Base-by-base conservation (phyloP, 2,329 filamentous ascomycete species). In the Triangularia setosa region DNA sequence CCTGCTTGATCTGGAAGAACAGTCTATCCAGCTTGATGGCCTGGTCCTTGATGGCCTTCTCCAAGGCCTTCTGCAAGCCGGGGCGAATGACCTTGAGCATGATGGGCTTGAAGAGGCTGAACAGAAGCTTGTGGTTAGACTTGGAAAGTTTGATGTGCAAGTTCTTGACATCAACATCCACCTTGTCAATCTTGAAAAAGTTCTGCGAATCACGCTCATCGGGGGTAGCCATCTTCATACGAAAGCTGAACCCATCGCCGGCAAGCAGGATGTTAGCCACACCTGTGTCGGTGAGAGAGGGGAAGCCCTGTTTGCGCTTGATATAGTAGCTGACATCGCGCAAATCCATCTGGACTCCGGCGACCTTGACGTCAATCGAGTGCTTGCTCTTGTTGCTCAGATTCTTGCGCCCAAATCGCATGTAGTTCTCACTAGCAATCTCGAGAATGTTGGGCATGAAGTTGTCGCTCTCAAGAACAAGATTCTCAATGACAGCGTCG, bases 381-480 rank as follows among this genome's bases (percentile, higher is more conserved):
- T 97, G 93, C 78, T 91, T 89, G 77, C 87, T 89, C 82, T 89
- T 92, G 83, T 85, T 96, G 72, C 84, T 81, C 71, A 93, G 84
- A 75, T 89, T 89, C 87, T 96, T 97, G 74, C 95, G 92, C 40
- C 94, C 95, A 88, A 91, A 97, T 70, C 91, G 89, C 86, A 93
- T 92, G 81, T 95, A 96, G 81, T 98, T 95, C 80, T 98, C 93
- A 74, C 88, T 95, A 65, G 88, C 86, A 67, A 98, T 84, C 77
- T 99, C 94, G 44, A 96, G 78, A 4, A 94, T 84, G 72, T 99
- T 99, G 68, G 95, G 95, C 79, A 93, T 92, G 71, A 99, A 88
- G 79, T 99, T 99, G 81, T 98, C 93, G 69, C 92, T 93, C 80
- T 99, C 95, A 60, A 99, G 85, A 55, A 97, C 90, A 11, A 99